These are phyloP conservation scores for Torulaspora microellipsoides DNA, from an alignment of 805 yeast genomes.

Conservation along the genomic window DNA sequence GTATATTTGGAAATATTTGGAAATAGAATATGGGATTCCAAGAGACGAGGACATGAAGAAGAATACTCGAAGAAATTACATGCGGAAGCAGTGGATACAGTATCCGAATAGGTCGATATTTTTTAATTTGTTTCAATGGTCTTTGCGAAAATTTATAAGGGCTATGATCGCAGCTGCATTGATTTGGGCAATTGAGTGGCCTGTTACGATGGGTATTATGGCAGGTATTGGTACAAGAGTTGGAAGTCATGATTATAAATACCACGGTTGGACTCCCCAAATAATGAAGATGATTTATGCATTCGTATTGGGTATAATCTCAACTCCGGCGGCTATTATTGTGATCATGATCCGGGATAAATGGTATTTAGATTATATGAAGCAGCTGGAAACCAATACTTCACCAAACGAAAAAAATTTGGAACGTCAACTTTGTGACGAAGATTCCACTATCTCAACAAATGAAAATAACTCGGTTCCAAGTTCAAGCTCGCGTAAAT, in stretches of 20 bases:
- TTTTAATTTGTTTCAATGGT: constrained; percentile 18
- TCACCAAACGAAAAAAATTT: not conserved
- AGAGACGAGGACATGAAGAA: constrained; percentile 6
- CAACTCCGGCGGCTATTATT: constrained; percentile 18
- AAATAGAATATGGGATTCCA: constrained; percentile 12
- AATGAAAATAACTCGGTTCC: no score
- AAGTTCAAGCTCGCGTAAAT: no score
- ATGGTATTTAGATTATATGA: constrained; percentile 8
- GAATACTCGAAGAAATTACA: constrained; percentile 4
- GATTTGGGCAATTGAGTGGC: constrained; percentile 25
- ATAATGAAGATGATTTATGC: constrained; percentile 22
- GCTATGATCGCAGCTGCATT: constrained; percentile 14
- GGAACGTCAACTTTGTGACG: not conserved
- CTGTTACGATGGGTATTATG: constrained; percentile 26
- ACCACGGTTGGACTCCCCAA: constrained; percentile 24
- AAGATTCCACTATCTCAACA: not conserved
- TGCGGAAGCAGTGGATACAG: constrained; percentile 6
- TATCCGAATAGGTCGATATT: constrained; percentile 12
- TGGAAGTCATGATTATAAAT: constrained; percentile 18
- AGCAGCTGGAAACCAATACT: not conserved
- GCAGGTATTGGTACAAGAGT: constrained; percentile 19
- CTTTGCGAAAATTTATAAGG: constrained; percentile 16
- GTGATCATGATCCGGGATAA: constrained; percentile 18
- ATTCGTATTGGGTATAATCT: constrained; percentile 17
- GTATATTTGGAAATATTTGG: constrained; percentile 14